Conservation (phyloP, 495 filamentous ascomycete genomes). For the Neurospora tetraspora region DNA sequence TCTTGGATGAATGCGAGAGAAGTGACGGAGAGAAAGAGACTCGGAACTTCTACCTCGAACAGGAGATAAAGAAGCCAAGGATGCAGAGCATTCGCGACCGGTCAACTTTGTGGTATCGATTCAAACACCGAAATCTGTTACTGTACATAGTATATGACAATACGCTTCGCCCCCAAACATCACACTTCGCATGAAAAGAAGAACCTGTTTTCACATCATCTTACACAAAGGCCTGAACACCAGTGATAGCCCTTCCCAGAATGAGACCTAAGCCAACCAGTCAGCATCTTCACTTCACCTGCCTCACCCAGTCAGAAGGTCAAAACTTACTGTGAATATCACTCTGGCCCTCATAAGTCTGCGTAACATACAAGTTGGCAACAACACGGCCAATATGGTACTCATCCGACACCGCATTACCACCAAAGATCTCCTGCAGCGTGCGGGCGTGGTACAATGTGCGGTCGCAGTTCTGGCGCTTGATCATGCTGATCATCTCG, state of each 20-base stretch:
- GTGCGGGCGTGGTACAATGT: conserved; percentile 70
- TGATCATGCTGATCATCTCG: conserved; percentile 98
- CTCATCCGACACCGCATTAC: conserved; percentile 94
- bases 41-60: too few species aligned
- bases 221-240: conserved; percentile 48
- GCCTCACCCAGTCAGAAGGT: neutral
- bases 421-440: conserved; percentile 91
- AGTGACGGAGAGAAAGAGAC: too few species aligned
- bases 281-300: conserved; percentile 2
- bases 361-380: conserved; percentile 92
- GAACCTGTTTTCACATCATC: neutral
- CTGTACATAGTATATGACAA: neutral
- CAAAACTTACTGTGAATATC: conserved; percentile 79
- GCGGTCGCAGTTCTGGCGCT: conserved; percentile 93
- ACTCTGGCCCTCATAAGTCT: conserved; percentile 95
- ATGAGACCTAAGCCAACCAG: conserved; percentile 39
- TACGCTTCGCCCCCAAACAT: neutral
- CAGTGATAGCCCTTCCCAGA: conserved; percentile 52
- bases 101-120: neutral
- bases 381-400: conserved; percentile 93
- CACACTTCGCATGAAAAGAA: neutral
- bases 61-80: too few species aligned
- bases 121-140: neutral
- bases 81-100: too few species aligned
- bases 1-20: too few species aligned